Evolutionary conservation across 1,284 basidiomycete species (phyloP).

Genomic region (Ceratobasidium theobromae): DNA sequence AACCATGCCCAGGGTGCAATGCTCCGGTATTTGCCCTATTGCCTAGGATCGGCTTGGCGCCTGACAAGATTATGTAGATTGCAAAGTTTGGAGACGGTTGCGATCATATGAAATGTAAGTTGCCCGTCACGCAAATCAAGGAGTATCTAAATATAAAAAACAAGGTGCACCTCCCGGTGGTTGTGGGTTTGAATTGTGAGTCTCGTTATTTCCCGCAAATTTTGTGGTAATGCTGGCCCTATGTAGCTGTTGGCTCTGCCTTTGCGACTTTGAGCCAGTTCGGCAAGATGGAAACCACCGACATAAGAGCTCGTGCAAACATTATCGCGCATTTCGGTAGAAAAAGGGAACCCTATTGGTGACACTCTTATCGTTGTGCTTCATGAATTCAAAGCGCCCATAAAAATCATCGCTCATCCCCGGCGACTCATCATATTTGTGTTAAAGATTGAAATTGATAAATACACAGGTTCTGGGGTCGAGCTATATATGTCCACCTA

Average conservation of each 20-base stretch:
- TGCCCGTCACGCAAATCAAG: neutral
- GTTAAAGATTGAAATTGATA: no score
- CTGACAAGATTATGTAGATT: neutral
- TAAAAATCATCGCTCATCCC: no score
- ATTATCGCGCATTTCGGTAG: neutral
- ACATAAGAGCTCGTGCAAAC: neutral
- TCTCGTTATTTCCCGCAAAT: neutral
- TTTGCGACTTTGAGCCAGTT: conserved; percentile 23
- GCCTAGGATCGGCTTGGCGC: neutral
- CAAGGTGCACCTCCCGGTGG: conserved; percentile 13
- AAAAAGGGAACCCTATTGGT: no score
- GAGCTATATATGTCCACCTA: no score
- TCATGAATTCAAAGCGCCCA: no score
- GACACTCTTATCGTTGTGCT: no score
- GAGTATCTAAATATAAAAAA: neutral
- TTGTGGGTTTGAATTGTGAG: conserved; percentile 29
- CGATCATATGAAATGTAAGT: conserved; percentile 31
- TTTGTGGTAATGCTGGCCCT: neutral
- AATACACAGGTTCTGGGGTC: no score
- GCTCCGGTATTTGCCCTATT: conserved; percentile 2
- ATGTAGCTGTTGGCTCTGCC: conserved; percentile 23
- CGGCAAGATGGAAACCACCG: conserved; percentile 21
- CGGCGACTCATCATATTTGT: no score
- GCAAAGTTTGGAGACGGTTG: conserved; percentile 20
- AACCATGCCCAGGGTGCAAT: conserved; percentile 4